These are phyloP conservation scores for Achaetomium macrosporum DNA, from an alignment of 2,329 filamentous ascomycete genomes.

Conservation along the genomic window DNA sequence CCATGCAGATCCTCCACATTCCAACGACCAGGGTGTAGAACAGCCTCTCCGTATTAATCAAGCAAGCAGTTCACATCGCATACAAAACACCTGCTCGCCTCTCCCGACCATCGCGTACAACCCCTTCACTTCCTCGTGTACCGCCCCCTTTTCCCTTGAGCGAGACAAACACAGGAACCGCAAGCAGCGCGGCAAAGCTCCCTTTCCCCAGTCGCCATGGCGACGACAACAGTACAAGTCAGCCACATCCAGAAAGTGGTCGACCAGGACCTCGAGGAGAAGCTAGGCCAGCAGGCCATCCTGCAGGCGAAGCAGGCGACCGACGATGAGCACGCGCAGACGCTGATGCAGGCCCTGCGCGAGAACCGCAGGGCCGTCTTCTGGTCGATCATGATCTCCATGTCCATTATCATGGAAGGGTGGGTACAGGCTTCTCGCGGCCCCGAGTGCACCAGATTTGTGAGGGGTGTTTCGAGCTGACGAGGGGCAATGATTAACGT, in stretches of 20 bases:
- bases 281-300: constrained; percentile 6
- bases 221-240: constrained; percentile 4
- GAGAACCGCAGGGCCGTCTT: constrained; percentile 30
- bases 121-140: not conserved
- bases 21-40: not conserved
- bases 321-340: constrained; percentile 9
- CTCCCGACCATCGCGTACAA: not conserved
- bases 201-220: not conserved
- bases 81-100: not conserved
- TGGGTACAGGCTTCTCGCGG: too few relatives aligned
- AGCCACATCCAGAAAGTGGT: constrained; percentile 6
- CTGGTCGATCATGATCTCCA: constrained; percentile 26
- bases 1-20: not conserved
- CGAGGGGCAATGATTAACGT: not conserved
- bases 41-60: not conserved
- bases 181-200: not conserved
- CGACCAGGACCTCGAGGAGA: constrained; percentile 11
- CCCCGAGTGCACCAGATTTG: too few relatives aligned
- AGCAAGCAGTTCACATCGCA: not conserved
- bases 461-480: not conserved
- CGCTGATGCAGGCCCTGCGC: constrained; percentile 8
- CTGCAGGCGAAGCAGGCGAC: constrained; percentile 10
- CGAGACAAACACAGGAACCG: not conserved
- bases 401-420: constrained; percentile 39
- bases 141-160: not conserved